Percentiles rank a stretch among this genome's conserved stretches.
Evolutionary conservation across 306 rosid genomes (phyloP).

Genomic region (Glycine latifolia): DNA sequence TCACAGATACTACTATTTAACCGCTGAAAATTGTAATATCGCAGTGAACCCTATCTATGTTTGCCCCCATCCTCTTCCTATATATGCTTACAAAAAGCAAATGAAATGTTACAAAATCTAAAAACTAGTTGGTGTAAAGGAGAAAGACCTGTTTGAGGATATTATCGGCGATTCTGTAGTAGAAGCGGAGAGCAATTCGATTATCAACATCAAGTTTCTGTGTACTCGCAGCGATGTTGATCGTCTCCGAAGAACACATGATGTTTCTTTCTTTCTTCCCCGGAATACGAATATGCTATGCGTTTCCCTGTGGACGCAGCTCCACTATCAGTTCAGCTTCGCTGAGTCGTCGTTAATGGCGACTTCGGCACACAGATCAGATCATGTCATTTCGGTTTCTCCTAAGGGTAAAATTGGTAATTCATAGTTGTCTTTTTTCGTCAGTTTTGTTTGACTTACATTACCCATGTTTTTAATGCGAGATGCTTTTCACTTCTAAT

Average conservation of each 20-base stretch:
- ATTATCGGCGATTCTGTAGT: slow-evolving; percentile 85
- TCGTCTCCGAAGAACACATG: slow-evolving; percentile 73
- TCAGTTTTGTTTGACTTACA: neutral
- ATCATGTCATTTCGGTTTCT: slow-evolving; percentile 52
- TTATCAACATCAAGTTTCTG: slow-evolving; percentile 79
- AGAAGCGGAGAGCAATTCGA: slow-evolving; percentile 79
- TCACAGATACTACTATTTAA: neutral
- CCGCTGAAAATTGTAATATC: slow-evolving; percentile 29
- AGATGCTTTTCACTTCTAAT: neutral
- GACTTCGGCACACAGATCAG: slow-evolving; percentile 45
- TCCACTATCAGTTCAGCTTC: slow-evolving; percentile 5
- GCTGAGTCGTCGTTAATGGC: slow-evolving; percentile 55
- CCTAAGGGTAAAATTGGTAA: slow-evolving; percentile 55
- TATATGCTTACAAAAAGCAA: neutral
- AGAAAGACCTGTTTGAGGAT: slow-evolving; percentile 79
- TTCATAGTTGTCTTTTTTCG: neutral
- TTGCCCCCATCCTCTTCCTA: neutral
- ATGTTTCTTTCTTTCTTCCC: slow-evolving; percentile 12
- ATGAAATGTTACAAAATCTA: neutral
- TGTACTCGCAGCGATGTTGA: slow-evolving; percentile 78
- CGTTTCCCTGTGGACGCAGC: slow-evolving; percentile 18
- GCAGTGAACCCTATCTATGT: slow-evolving; percentile 22
- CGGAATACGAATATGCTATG: neutral
- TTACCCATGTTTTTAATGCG: neutral
- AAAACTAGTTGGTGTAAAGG: neutral